Conservation (phyloP, 2,329 filamentous ascomycete genomes). For the Whalleya microplaca region DNA sequence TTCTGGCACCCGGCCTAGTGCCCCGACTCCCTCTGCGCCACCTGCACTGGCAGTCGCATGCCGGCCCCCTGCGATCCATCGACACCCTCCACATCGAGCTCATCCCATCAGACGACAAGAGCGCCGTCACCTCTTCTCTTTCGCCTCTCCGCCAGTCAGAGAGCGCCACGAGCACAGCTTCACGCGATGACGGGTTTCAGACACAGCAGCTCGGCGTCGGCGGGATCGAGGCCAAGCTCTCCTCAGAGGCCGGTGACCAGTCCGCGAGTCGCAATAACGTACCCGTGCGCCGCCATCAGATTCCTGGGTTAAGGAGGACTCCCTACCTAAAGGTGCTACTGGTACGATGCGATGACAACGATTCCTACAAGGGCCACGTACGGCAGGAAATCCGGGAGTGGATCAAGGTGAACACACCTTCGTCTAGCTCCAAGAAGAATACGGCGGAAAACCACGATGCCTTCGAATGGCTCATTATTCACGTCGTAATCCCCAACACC, state of each 20-base stretch:
- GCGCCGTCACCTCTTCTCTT: conserved; percentile 40
- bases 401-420: conserved; percentile 77
- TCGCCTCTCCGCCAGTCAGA: conserved; percentile 40
- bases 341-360: conserved; percentile 92
- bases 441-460: conserved; percentile 93
- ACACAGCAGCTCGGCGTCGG: conserved; percentile 44
- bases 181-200: conserved; percentile 63
- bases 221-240: conserved; percentile 37
- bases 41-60: conserved; percentile 95
- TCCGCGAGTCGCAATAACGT: conserved; percentile 40
- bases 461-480: conserved; percentile 92
- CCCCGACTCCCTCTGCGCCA: conserved; percentile 84
- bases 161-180: conserved; percentile 36
- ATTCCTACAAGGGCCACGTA: conserved; percentile 82
- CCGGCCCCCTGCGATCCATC: conserved; percentile 89
- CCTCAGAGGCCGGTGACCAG: conserved; percentile 44
- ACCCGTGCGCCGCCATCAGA: conserved; percentile 80
- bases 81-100: conserved; percentile 90
- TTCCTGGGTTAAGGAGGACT: conserved; percentile 88
- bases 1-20: conserved; percentile 77
- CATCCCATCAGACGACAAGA: conserved; percentile 60
- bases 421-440: conserved; percentile 62
- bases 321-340: conserved; percentile 92
- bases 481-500: conserved; percentile 89
- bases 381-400: conserved; percentile 84